Percentiles rank a stretch among this genome's conserved stretches.
Conservation (phyloP, 768 basidiomycete species). For the Mycena rebaudengoi region DNA sequence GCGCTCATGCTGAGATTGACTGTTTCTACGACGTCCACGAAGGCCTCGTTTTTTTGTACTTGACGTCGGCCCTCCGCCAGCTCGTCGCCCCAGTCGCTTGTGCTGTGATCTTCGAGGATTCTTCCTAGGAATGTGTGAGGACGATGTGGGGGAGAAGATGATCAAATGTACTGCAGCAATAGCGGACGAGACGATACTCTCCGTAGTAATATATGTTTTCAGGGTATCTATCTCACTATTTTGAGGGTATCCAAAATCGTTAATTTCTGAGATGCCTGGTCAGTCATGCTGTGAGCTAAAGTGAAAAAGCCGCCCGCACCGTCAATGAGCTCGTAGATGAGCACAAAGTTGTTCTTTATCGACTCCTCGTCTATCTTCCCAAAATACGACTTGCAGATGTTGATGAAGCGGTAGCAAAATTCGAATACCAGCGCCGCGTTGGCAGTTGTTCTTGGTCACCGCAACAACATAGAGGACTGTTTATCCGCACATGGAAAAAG, state of each 20-base stretch:
- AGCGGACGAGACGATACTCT: slow-evolving; percentile 90
- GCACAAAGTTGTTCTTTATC: slow-evolving; percentile 98
- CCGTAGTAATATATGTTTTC: slow-evolving; percentile 98
- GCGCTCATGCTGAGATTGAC: slow-evolving; percentile 98
- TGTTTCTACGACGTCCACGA: slow-evolving; percentile 98
- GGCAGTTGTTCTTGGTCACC: slow-evolving; percentile 95
- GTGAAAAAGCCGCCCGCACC: slow-evolving; percentile 62
- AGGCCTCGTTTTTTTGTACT: slow-evolving; percentile 99
- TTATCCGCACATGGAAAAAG: slow-evolving; percentile 97
- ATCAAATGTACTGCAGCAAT: slow-evolving; percentile 73
- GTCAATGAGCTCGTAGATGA: slow-evolving; percentile 98
- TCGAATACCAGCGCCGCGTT: slow-evolving; percentile 99
- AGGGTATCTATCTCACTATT: slow-evolving; percentile 98
- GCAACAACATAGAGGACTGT: slow-evolving; percentile 96
- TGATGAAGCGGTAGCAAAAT: slow-evolving; percentile 95
- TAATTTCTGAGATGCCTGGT: slow-evolving; percentile 71
- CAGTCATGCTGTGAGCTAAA: background rate
- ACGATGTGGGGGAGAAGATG: background rate
- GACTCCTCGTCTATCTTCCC: slow-evolving; percentile 98
- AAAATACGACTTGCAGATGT: slow-evolving; percentile 95
- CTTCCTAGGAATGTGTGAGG: slow-evolving; percentile 68
- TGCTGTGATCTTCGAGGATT: slow-evolving; percentile 95
- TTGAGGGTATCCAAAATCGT: slow-evolving; percentile 99
- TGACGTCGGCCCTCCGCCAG: slow-evolving; percentile 95
- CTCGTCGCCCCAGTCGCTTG: slow-evolving; percentile 98